These are phyloP conservation scores for Pseudogymnoascus sp. DNA, from an alignment of 2,329 filamentous ascomycete genomes.

Conservation along the genomic window DNA sequence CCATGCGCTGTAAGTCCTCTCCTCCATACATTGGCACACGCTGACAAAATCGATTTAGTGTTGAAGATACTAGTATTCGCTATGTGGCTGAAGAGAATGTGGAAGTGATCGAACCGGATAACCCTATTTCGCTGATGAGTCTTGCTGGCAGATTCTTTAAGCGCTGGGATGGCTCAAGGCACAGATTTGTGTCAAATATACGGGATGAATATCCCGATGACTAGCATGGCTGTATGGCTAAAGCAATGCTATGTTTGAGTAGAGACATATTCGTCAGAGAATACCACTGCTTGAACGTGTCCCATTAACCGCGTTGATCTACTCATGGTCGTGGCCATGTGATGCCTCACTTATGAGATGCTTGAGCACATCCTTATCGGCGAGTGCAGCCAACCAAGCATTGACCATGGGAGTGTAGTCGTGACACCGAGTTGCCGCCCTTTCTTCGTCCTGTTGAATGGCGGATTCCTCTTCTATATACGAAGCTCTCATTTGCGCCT, in stretches of 20 bases:
- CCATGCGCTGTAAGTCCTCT: slow-evolving; percentile 64
- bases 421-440: slow-evolving; percentile 47
- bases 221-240: slow-evolving; percentile 31
- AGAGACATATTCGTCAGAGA: neutral
- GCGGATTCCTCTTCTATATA: slow-evolving; percentile 41
- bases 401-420: slow-evolving; percentile 65
- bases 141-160: slow-evolving; percentile 83
- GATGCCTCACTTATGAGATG: slow-evolving; percentile 26
- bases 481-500: slow-evolving; percentile 35
- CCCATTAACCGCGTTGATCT: neutral
- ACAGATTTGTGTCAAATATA: slow-evolving; percentile 76
- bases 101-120: slow-evolving; percentile 43
- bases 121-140: slow-evolving; percentile 53
- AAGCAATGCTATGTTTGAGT: neutral
- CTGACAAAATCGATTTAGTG: slow-evolving; percentile 37
- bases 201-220: slow-evolving; percentile 80
- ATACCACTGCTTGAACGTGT: neutral
- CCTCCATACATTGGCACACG: slow-evolving; percentile 9
- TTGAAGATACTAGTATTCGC: slow-evolving; percentile 58
- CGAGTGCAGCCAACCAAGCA: slow-evolving; percentile 60
- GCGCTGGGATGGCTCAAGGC: slow-evolving; percentile 60
- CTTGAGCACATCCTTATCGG: slow-evolving; percentile 54
- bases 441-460: slow-evolving; percentile 41
- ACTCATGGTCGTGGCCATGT: slow-evolving; percentile 1
- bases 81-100: slow-evolving; percentile 82